Evolutionary conservation across 768 basidiomycete species (phyloP).

Genomic region (Naematelia aurantialba): DNA sequence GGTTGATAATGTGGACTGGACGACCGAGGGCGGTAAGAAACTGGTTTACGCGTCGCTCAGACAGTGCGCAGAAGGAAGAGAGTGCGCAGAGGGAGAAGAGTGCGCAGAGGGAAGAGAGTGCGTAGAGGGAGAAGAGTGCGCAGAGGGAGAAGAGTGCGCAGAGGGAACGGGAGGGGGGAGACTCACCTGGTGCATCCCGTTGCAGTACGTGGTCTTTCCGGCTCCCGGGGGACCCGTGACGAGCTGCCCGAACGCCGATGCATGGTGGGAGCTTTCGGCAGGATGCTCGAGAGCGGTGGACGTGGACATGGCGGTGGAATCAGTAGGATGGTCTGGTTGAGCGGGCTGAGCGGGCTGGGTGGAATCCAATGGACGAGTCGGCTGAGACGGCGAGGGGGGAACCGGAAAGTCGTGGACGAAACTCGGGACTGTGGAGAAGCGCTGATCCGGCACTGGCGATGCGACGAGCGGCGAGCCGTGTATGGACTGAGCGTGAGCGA

Average conservation of each 20-base stretch:
- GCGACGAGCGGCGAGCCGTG: background rate
- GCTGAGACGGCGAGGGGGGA: conserved; percentile 5
- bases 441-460: conserved; percentile 1
- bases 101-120: background rate
- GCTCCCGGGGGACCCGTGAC: conserved; percentile 53
- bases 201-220: conserved; percentile 54
- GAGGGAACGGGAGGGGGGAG: background rate
- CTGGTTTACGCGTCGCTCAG: conserved; percentile 23
- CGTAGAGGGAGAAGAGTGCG: background rate
- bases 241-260: conserved; percentile 46
- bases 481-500: background rate
- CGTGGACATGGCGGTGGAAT: background rate
- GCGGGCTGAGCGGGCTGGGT: no score
- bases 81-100: background rate
- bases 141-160: background rate
- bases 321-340: no score
- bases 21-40: conserved; percentile 81
- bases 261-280: background rate
- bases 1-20: conserved; percentile 84
- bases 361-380: no score
- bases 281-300: background rate
- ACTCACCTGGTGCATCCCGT: conserved; percentile 53
- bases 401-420: conserved; percentile 24
- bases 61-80: background rate
- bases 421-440: conserved; percentile 16